Evolutionary conservation across 2,329 filamentous ascomycete species (phyloP), one percentile per base, ranked within the genome.

Genomic region (Aspergillus pseudonomiae): DNA sequence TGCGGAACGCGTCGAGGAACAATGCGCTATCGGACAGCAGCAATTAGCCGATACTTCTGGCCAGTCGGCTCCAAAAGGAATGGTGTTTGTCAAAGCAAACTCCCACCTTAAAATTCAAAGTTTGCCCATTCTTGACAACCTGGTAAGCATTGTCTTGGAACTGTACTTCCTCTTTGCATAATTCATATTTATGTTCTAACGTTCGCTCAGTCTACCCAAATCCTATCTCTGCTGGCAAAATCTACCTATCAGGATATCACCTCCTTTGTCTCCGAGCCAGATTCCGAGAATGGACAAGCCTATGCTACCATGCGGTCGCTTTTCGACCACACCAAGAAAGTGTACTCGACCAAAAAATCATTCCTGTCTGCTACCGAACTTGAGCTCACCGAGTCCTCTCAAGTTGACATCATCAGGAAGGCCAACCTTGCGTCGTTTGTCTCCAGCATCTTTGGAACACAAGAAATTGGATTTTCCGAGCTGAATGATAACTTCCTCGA

Each of bases 361-460:
- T 89, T 89, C 59, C 78, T 88, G 3, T 85, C 83, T 24, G 78
- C 83, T 5, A 77, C 81, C n/a, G 81, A 84, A 53, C 75, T 88
- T 21, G 82, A 82, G 45, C 79, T 87, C 52, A 79, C 79, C 7
- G 83, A 85, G 26, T 73, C 79, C 2, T 76, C 79, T 11, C 86
- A 89, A 69, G 78, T 88, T 46, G 85, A 86, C 62, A 84, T 85
- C 53, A 85, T 90, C 61, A 82, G 86, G 61, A 89, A 86, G 72
- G 86, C 87, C 46, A 90, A 90, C 68, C 78, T 89, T 56, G 88
- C 88, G 12, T 88, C 87, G 0, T 90, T 89, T 70, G 83, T 88
- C 32, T 86, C 85, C 0, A 86, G 84, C 65, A 84, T 89, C 30
- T 88, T 90, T 69, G 83, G 83, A n/a, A 85, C 86, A 19, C 85